phyloP scores from a whole-genome alignment of 106 monocot species.

The Dioscorea zingiberensis region DNA sequence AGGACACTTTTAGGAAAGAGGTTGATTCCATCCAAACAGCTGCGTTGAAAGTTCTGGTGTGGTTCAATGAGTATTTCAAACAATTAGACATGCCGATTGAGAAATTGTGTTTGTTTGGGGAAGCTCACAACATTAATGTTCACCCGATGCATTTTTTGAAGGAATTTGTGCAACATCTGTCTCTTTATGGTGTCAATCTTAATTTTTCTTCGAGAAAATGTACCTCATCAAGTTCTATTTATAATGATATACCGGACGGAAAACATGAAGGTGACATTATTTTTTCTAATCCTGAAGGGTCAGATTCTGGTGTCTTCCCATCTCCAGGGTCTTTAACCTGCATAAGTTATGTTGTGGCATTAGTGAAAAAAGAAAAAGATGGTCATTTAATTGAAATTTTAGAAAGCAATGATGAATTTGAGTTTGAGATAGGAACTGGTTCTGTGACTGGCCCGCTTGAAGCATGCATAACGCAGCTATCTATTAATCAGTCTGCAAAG shows the following conservation, averaged over 20 bases:
- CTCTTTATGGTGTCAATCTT: constrained; percentile 18
- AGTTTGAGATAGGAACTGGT: constrained; percentile 85
- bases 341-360: constrained; percentile 57
- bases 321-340: constrained; percentile 60
- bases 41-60: constrained; percentile 62
- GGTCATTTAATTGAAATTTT: constrained; percentile 23
- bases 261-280: constrained; percentile 27
- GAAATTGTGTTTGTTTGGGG: constrained; percentile 28
- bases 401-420: constrained; percentile 79
- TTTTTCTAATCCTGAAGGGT: constrained; percentile 37
- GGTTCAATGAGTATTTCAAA: constrained; percentile 53
- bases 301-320: constrained; percentile 57
- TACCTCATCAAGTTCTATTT: constrained; percentile 4
- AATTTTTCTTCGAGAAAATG: constrained; percentile 2
- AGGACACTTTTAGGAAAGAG: constrained; percentile 55
- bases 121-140: constrained; percentile 22
- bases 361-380: constrained; percentile 33
- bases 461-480: constrained; percentile 56
- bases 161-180: constrained; percentile 38
- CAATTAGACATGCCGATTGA: constrained; percentile 32
- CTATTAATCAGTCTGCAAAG: constrained; percentile 62
- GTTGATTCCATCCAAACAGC: constrained; percentile 76
- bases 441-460: constrained; percentile 71
- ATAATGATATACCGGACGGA: not conserved
- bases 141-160: constrained; percentile 23